phyloP scores from a whole-genome alignment of 208 protist species.

The Crithidia thermophila region DNA sequence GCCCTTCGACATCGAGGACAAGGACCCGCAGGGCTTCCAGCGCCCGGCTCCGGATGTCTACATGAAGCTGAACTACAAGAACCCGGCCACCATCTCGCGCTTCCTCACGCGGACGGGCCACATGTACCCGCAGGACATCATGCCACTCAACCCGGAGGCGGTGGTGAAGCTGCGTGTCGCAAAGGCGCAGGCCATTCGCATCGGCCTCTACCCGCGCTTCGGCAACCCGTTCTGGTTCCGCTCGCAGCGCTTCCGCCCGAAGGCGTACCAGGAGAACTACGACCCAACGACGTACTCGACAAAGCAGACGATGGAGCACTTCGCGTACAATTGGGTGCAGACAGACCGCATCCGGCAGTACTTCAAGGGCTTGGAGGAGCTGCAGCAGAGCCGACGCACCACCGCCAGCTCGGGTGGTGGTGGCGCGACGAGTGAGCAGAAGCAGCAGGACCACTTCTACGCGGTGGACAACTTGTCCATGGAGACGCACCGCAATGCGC shows the following conservation, averaged over 20 bases:
- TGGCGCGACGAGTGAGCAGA: conserved; percentile 66
- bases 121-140: conserved; percentile 89
- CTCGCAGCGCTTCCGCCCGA: conserved; percentile 79
- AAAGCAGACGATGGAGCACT: conserved; percentile 91
- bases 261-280: conserved; percentile 91
- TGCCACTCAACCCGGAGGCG: conserved; percentile 86
- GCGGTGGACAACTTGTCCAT: conserved; percentile 54
- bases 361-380: conserved; percentile 66
- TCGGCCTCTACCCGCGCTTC: conserved; percentile 89
- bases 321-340: conserved; percentile 91
- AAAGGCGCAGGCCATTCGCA: conserved; percentile 82
- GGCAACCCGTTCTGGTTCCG: conserved; percentile 92
- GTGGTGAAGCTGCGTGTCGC: conserved; percentile 81
- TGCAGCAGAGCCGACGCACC: conserved; percentile 42
- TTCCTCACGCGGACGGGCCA: conserved; percentile 89
- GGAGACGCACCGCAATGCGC: conserved; percentile 58
- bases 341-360: conserved; percentile 88
- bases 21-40: conserved; percentile 83
- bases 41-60: conserved; percentile 82
- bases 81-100: conserved; percentile 87
- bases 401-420: conserved; percentile 45
- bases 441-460: conserved; percentile 84
- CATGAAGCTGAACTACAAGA: conserved; percentile 95
- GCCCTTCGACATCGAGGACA: conserved; percentile 85
- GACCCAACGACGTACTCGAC: conserved; percentile 89